Evolutionary conservation across 805 yeast species (phyloP), one percentile per base, ranked within the genome.

Genomic region (Cyberlindnera sargentensis): DNA sequence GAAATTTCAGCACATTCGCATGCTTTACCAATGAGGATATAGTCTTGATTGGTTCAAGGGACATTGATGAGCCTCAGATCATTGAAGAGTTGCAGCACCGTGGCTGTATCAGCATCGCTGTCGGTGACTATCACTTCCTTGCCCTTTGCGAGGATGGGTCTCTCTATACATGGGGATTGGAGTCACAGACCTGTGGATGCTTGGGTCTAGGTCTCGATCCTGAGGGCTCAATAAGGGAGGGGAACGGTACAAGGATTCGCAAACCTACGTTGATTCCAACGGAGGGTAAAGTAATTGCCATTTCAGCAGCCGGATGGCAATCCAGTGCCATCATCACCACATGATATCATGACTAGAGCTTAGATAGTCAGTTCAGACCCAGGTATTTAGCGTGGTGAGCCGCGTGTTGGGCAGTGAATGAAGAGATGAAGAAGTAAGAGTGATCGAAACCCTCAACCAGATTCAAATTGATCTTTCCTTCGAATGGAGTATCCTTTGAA

Each of bases 401-500:
- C 32, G 95, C 86, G 62, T 93, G 98, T 31, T 80, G 85, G 44
- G 76, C 82, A 9, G 83, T 83, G 63, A 89, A 90, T 0, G 86
- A 65, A 41, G 90, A 74, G 44, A 91, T 74, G 62, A 89, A 91
- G 64, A 76, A 93, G 69, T 90, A 91, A 39, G 90, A 82, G 61
- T 91, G 99, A 58, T 93, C 97, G 58, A 80, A 91, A 4, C 90
- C 96, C 1, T 84, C 89, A 20, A 76, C 95, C 31, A 78, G 55
- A 28, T 77, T 66, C 39, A 84, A 62, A 29, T 75, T 68, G 45
- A 91, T 72, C 43, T 76, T 71, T 4, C 79, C 84, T 45, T 74
- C 75, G 63, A 82, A 82, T 6, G 65, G 62, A 1, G 84, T 67
- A 29, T 73, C 75, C 52, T 77, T 69, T 5, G 82, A 72, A 3